Evolutionary conservation across 2,329 filamentous ascomycete species (phyloP), one percentile per base, ranked within the genome.

Genomic region (Sclerotinia minor): DNA sequence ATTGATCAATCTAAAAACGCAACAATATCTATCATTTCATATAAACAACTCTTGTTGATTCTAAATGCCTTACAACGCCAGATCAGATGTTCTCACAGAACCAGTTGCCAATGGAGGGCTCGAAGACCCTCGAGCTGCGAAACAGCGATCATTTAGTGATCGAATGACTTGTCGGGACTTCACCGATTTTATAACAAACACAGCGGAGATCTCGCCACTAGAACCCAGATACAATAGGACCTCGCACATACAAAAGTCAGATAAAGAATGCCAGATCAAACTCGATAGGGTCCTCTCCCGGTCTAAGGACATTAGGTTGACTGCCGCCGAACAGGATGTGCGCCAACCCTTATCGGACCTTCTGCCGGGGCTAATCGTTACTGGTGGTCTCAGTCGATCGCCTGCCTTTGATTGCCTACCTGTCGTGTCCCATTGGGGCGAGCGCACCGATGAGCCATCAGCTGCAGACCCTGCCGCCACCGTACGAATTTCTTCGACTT

Each of bases 391-490:
- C 35, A 67, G 49, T 44, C 32, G 57, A 1, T 67, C 65, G 1
- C 61, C 61, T 44, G 61, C 60, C 2, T 64, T 64, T 64, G 60
- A 64, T 44, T 64, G 60, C 15, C 60, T 64, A 1, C 60, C 60
- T 8, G 47, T 64, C 2, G 60, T 64, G 4, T 64, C 60, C 5
- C 60, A 64, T 53, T 64, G 60, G 60, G 47, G 9, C 53, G 60
- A 64, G 11, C 60, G 60, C 2, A 64, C 60, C 3, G 29, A 15
- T 26, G 60, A 64, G 21, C 17, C 32, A 5, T 64, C 60, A 17
- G 32, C 60, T 5, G 3, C 45, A 29, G 60, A 64, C 17, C 8
- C 2, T 53, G 47, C 45, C 0, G 60, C 11, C 1, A 19, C 32
- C 8, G 2, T 64, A 5, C 47, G 47, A 5, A 32, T 64, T 6